Conservation (phyloP, 2,329 filamentous ascomycete species). For the Chaetomiaceae sp. region DNA sequence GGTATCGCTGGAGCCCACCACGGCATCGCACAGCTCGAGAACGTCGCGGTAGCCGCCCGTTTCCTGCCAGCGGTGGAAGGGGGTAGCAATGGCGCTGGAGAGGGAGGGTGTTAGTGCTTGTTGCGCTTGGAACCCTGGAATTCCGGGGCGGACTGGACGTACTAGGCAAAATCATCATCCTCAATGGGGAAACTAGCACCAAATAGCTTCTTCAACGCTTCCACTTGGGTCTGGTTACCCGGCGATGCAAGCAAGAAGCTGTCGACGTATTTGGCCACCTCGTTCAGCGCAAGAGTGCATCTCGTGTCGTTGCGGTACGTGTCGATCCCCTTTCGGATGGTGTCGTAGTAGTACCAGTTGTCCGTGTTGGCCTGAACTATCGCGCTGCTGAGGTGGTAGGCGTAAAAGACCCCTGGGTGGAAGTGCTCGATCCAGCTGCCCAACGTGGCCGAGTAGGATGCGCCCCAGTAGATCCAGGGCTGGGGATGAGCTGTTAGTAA, state of each 20-base stretch:
- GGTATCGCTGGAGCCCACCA: constrained; percentile 6
- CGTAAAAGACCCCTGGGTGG: constrained; percentile 22
- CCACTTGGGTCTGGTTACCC: constrained; percentile 10
- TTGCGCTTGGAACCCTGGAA: too few species aligned
- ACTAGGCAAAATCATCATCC: constrained; percentile 26
- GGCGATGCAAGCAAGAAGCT: constrained; percentile 13
- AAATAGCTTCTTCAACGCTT: constrained; percentile 21
- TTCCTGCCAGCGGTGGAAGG: constrained; percentile 24
- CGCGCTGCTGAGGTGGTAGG: constrained; percentile 24
- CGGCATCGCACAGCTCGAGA: constrained; percentile 19
- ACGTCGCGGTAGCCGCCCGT: constrained; percentile 19
- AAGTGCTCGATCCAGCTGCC: constrained; percentile 24
- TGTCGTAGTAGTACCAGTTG: constrained; percentile 26
- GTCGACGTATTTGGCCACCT: constrained; percentile 19
- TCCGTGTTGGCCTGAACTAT: constrained; percentile 19
- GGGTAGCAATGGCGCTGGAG: constrained; percentile 19
- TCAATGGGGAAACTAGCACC: constrained; percentile 20
- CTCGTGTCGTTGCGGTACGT: constrained; percentile 12
- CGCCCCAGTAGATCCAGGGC: constrained; percentile 24
- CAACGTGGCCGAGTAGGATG: constrained; percentile 22
- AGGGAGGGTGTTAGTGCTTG: neutral
- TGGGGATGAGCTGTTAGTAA: neutral
- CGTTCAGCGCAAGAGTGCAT: constrained; percentile 19
- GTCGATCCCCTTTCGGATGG: constrained; percentile 23
- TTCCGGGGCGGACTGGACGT: too few species aligned